Base-by-base conservation (phyloP, 2,329 filamentous ascomycete genomes). In the Chaetomiaceae sp. region DNA sequence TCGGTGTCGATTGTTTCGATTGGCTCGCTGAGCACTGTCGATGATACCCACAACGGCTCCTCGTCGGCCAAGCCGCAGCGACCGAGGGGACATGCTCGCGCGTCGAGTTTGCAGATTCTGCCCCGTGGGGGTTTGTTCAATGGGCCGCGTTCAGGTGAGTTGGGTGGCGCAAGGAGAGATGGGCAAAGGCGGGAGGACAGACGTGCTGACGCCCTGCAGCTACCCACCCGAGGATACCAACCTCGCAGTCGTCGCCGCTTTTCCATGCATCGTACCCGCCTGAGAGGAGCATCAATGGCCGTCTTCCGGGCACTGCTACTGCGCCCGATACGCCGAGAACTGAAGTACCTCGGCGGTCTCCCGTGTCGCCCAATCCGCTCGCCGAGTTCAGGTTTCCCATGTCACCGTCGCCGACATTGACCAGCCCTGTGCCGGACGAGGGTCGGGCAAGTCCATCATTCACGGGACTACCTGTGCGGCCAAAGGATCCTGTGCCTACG, bases 1-100 rank as follows among this genome's bases (percentile, higher is more conserved):
- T 91, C 87, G 3, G 75, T 93, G 24, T 93, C 87, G 15, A 91
- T 93, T 53, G 80, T 91, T 37, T 91, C 87, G 9, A 79, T 91
- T 56, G 84, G 83, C 10, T 79, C 79, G 17, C 59, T 71, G 54
- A 67, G 68, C 30, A 70, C 68, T 24, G 66, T 68, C 17, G 65
- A 72, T 33, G 75, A 76, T 18, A 66, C 58, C 17, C 66, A 68
- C 39, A 64, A 63, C 46, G 71, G 69, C 22, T 56, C 26, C 5
- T 37, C 47, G 30, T 51, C 63, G 12, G 60, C 68, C 2, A 65
- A 69, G 55, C 65, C 73, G 17, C 68, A 73, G 42, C 74, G 79
- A 42, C 75, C 79, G 15, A 79, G 80, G 56, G 78, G 83, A 4
- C 89, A 95, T 70, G 80, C 75, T 38, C 77, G 89, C 42, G 88